Evolutionary conservation across 495 filamentous ascomycete genomes (phyloP).

Genomic region (Thermothielavioides terrestris): DNA sequence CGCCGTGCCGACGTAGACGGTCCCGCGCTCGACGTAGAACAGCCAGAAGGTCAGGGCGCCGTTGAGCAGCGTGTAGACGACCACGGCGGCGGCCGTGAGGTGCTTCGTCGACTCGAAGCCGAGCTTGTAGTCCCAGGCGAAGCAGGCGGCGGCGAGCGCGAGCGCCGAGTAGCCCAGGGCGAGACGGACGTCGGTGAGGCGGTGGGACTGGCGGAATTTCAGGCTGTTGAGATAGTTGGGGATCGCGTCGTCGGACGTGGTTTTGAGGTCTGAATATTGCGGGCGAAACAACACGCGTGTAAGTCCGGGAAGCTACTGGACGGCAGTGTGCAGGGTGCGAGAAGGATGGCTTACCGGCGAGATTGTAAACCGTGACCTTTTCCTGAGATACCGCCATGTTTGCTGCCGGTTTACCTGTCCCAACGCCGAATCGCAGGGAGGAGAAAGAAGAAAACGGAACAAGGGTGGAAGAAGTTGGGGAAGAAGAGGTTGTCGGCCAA

Average conservation of each 20-base stretch:
- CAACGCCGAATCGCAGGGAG: not conserved
- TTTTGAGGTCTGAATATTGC: conserved; percentile 97
- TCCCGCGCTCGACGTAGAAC: conserved; percentile 70
- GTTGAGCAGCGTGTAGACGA: conserved; percentile 73
- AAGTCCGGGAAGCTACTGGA: too few species aligned
- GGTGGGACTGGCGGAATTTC: conserved; percentile 71
- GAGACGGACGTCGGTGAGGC: conserved; percentile 72
- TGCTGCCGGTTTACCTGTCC: not conserved
- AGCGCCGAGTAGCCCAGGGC: conserved; percentile 77
- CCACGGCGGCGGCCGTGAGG: conserved; percentile 67
- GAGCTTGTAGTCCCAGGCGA: conserved; percentile 83
- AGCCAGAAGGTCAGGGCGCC: conserved; percentile 76
- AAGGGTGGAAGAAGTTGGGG: not conserved
- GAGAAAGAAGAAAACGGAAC: not conserved
- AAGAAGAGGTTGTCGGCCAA: not conserved
- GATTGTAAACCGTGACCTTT: conserved; percentile 60
- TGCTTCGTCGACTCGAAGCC: conserved; percentile 78
- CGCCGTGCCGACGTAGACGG: conserved; percentile 62
- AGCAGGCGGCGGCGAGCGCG: conserved; percentile 65
- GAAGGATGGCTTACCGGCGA: conserved; percentile 43
- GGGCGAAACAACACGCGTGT: too few species aligned
- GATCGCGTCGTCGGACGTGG: conserved; percentile 89
- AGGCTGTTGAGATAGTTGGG: conserved; percentile 84
- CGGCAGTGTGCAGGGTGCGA: not conserved
- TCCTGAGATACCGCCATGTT: conserved; percentile 39